Conservation (phyloP, 2,329 filamentous ascomycete species). For the Neopestalotiopsis rosae region DNA sequence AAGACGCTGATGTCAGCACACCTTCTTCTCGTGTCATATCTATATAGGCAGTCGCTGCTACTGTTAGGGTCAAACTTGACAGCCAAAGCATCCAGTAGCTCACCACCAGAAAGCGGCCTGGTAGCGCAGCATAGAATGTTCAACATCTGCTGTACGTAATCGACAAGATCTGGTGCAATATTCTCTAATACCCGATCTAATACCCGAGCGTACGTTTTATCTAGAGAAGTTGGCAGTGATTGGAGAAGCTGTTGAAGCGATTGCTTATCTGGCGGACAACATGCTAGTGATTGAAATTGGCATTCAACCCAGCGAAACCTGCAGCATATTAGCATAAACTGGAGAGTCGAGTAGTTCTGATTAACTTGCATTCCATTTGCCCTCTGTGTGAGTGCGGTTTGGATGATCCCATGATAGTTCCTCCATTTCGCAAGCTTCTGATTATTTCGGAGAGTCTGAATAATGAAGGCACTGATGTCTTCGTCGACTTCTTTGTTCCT, state of each 20-base stretch:
- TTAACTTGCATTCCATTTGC: constrained; percentile 38
- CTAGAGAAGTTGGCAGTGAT: constrained; percentile 36
- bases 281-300: constrained; percentile 34
- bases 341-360: constrained; percentile 22
- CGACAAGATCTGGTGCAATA: background rate
- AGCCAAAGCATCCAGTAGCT: constrained; percentile 15
- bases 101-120: background rate
- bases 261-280: constrained; percentile 26
- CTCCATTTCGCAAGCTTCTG: constrained; percentile 29
- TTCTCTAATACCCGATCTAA: constrained; percentile 33
- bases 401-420: constrained; percentile 32
- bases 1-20: background rate
- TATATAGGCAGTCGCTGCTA: background rate
- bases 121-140: constrained; percentile 5
- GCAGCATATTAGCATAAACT: constrained; percentile 23
- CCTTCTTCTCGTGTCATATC: background rate
- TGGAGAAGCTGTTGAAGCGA: constrained; percentile 35
- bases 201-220: constrained; percentile 42
- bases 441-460: constrained; percentile 28
- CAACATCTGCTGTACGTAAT: constrained; percentile 10
- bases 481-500: constrained; percentile 25
- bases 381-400: constrained; percentile 28
- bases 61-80: background rate
- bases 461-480: constrained; percentile 36
- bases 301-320: constrained; percentile 44